Base-by-base conservation (phyloP, 2,329 filamentous ascomycete species). In the Calonectria leucothoes region DNA sequence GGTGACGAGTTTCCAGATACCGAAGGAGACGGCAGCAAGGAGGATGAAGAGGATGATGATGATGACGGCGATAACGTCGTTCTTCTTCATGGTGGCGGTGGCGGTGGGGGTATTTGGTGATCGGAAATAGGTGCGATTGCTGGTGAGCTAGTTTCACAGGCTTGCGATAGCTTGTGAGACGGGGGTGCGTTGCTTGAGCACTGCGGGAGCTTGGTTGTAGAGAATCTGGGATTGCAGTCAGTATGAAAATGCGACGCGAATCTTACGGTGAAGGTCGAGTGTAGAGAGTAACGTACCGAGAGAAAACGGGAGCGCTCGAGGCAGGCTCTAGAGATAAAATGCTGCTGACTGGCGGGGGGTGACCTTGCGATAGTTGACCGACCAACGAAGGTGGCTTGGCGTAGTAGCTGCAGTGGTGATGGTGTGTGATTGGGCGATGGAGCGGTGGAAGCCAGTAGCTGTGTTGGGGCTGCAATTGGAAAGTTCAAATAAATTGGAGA, bases 1-100 rank as follows among this genome's bases (percentile, higher is more conserved):
- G 76, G 87, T 87, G 64, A 93, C 91, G 11, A 93, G 84, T 72
- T 88, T 87, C 85, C 91, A 93, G 83, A 93, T 93, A 74, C 90
- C 91, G 78, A 92, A 92, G 10, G 89, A 88, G 69, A 93, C 90
- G 72, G 86, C 84, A 68, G 90, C 90, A 61, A 93, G 88, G 63
- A 93, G 84, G 80, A 91, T 82, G 85, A 93, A 93, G 78, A 93
- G 88, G 70, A 93, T 83, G 83, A 93, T 93, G 84, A 93, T 89
- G 82, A 93, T 93, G 83, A 93, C 87, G 78, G 91, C 91, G 83
- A 93, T 93, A 80, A 90, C 89, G 84, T 93, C 89, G 89, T 93
- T 93, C 85, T 89, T 85, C 83, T 93, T 90, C 88, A 90, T 92
- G 77, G 77, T 86, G 82, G 83, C 82, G 81, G 82, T 76, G 75